Evolutionary conservation across 1,284 basidiomycete genomes (phyloP), one percentile per base, ranked within the genome.

Genomic region (Ceratobasidium sp.): DNA sequence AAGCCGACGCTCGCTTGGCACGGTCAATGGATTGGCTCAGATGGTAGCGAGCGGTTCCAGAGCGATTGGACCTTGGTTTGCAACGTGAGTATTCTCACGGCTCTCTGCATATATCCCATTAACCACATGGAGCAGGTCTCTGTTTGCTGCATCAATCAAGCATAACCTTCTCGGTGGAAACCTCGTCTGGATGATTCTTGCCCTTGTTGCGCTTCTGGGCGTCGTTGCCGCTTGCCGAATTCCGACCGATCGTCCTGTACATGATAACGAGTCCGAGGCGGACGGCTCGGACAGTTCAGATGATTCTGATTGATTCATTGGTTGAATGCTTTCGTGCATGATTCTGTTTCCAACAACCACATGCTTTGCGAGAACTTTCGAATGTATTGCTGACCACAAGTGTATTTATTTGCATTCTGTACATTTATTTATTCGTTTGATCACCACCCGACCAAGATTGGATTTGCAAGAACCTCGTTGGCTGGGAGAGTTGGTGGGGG

Each of bases 21-120:
- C 74, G 0, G 72, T 77, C 12, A 78, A 77, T 69, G 77, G 76
- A 6, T 64, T 77, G 17, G 76, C 75, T 1, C 77, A 77, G 64
- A 76, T 76, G 74, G 57, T 69, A 29, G 70, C 72, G 49, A 73
- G 68, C 47, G 49, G 52, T 2, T 56, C 56, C 35, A 38, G 70
- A 35, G 42, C 67, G 1, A 34, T 64, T 42, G 70, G 56, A 32
- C 70, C 70, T 3, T 53, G 68, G 10, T 29, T 65, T 27, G 56
- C 70, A 31, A 71, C 70, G 70, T 71, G 31, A 42, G 67, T 38
- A 12, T n/a, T 50, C n/a, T 13, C 22, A n/a, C 10, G 2, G 22
- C 56, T 38, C 13, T 2, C 27, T 15, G 40, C 47, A 38, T 45
- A 50, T 64, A 40, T 43, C 12, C 47, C n/a, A 32, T 4, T 32